Evolutionary conservation across 2,329 filamentous ascomycete genomes (phyloP), one percentile per base, ranked within the genome.

Genomic region (Aspergillus aculeatus): DNA sequence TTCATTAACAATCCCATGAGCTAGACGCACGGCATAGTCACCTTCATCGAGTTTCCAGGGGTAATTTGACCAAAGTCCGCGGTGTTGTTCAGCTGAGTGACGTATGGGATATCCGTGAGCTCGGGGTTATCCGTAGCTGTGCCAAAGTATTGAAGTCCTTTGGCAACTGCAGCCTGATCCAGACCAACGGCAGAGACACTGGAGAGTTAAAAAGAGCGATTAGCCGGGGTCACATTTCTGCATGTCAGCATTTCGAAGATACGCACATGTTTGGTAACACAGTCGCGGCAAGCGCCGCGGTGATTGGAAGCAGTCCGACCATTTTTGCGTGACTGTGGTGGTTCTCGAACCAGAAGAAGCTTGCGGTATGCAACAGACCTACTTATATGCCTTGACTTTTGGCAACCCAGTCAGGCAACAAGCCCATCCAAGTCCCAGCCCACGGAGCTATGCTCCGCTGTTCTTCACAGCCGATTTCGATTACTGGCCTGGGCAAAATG

Each of bases 51-150:
- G 70, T 90, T 90, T 52, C 83, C 84, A 0, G 86, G 85, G 0
- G 86, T 88, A 26, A 88, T 79, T 71, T 86, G 82, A 32, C 87
- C 87, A 66, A 89, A 89, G 68, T 88, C 85, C 50, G 77, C 75
- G 7, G 82, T 80, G 72, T 89, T 84, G 68, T 79, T 80, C 47
- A 87, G 76, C 61, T 88, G 83, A 21, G 75, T 71, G 19, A 81
- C 74, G 71, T 89, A 90, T 29, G 79, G 67, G 12, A 74, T 69
- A 72, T 89, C 84, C 49, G 75, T 77, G 38, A 84, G 71, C 63
- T 84, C 81, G 16, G 74, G 70, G 47, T 81, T 82, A 70, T 89
- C 84, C 47, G 86, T 84, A 1, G 87, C 86, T 1, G 85, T 84
- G 47, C 84, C 73, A 44, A 86, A 84, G 64, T 84, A 82, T 63